phyloP scores from a whole-genome alignment of 306 rosid species.

The Prunus mume region DNA sequence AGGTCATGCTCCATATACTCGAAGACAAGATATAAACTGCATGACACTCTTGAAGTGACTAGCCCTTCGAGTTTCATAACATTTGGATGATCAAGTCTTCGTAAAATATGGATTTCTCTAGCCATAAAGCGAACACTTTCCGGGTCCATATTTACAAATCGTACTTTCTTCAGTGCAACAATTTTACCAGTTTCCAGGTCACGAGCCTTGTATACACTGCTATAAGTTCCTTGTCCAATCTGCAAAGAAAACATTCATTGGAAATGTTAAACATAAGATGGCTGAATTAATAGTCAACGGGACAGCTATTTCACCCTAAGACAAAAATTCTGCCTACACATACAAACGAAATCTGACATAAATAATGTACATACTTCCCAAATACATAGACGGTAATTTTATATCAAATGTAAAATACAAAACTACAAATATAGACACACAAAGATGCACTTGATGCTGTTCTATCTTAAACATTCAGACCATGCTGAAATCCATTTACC shows the following conservation, averaged over 20 bases:
- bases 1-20: conserved; percentile 99
- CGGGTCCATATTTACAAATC: conserved; percentile 70
- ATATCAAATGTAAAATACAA: background rate
- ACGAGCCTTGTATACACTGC: conserved; percentile 80
- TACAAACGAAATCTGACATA: background rate
- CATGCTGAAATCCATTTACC: background rate
- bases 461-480: background rate
- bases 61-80: conserved; percentile 86
- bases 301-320: background rate
- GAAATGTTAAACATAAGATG: background rate
- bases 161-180: conserved; percentile 88
- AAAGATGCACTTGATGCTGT: background rate
- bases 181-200: conserved; percentile 82
- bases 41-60: conserved; percentile 75
- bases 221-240: conserved; percentile 98
- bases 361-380: background rate
- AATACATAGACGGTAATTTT: background rate
- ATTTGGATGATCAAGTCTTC: conserved; percentile 90
- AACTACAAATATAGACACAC: background rate
- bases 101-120: conserved; percentile 85
- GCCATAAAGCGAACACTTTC: conserved; percentile 98
- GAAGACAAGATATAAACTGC: conserved; percentile 85
- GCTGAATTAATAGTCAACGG: background rate
- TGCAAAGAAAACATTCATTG: conserved; percentile 28
- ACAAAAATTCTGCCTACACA: background rate